Percentiles rank a stretch among this genome's conserved stretches.
Evolutionary conservation across 148 eudicot species (phyloP).

Genomic region (Gaultheria prostrata): DNA sequence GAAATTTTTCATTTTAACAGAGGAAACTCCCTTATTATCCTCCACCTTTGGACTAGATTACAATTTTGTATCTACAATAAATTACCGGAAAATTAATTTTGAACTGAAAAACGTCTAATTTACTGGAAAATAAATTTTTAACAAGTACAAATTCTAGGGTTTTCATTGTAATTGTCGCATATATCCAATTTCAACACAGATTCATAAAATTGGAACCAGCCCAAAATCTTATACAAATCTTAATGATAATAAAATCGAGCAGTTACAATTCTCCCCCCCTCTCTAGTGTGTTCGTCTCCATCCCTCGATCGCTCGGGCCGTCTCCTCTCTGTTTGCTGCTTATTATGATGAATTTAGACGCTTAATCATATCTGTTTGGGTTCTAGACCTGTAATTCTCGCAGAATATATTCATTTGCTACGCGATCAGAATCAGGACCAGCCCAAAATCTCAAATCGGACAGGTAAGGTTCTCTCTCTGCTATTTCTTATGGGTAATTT

Average conservation of each 20-base stretch:
- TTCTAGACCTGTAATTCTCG: no score
- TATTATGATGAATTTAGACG: background rate
- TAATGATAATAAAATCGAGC: background rate
- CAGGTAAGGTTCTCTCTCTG: background rate
- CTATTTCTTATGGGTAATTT: background rate
- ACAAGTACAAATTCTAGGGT: background rate
- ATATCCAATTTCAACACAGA: background rate
- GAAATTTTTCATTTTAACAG: no score
- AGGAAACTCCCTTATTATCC: no score
- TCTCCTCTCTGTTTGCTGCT: background rate
- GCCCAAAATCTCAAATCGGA: background rate
- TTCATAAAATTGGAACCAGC: background rate
- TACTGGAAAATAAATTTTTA: no score
- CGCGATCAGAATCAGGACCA: background rate
- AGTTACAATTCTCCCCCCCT: background rate
- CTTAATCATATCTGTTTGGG: background rate
- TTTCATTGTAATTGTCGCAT: background rate
- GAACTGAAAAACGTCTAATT: no score
- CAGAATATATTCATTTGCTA: no score
- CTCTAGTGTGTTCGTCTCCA: background rate
- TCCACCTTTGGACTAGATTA: no score
- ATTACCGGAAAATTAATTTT: no score
- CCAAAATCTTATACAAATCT: background rate
- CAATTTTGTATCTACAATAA: no score
- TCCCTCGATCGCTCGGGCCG: background rate